A percentile compares a stretch with the other conserved stretches of the same genome.
Conservation (phyloP, 164 flowering plant genomes). For the Platanus orientalis region DNA sequence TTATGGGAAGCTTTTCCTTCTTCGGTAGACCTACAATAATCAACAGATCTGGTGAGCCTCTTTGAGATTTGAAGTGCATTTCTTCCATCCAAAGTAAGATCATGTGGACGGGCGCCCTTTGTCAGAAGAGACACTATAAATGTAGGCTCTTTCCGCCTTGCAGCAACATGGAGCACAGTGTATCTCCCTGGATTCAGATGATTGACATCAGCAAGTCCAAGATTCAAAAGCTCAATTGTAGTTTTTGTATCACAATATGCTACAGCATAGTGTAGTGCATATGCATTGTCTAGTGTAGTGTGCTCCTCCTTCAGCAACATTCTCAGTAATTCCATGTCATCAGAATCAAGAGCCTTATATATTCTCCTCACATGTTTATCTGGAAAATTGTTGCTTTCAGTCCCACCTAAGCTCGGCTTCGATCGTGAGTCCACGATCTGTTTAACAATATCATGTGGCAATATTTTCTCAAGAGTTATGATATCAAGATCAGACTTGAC, state of each 20-base stretch:
- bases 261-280: constrained; percentile 89
- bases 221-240: constrained; percentile 72
- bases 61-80: constrained; percentile 87
- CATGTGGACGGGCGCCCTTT: constrained; percentile 73
- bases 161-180: constrained; percentile 85
- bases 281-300: constrained; percentile 76
- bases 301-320: constrained; percentile 76
- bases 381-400: constrained; percentile 38
- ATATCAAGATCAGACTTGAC: constrained; percentile 65
- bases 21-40: constrained; percentile 44
- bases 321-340: constrained; percentile 84
- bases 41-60: constrained; percentile 61
- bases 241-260: constrained; percentile 84
- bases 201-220: constrained; percentile 83
- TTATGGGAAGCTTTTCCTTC: constrained; percentile 67
- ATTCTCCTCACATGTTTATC: constrained; percentile 80
- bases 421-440: constrained; percentile 46
- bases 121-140: constrained; percentile 83
- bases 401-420: constrained; percentile 33
- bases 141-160: constrained; percentile 78
- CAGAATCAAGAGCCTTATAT: constrained; percentile 84
- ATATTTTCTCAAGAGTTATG: constrained; percentile 61
- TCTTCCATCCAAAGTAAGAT: constrained; percentile 70
- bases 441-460: constrained; percentile 49
- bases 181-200: constrained; percentile 56